Evolutionary conservation across 768 basidiomycete genomes (phyloP), one percentile per base, ranked within the genome.

Genomic region (Naganishia onofrii): DNA sequence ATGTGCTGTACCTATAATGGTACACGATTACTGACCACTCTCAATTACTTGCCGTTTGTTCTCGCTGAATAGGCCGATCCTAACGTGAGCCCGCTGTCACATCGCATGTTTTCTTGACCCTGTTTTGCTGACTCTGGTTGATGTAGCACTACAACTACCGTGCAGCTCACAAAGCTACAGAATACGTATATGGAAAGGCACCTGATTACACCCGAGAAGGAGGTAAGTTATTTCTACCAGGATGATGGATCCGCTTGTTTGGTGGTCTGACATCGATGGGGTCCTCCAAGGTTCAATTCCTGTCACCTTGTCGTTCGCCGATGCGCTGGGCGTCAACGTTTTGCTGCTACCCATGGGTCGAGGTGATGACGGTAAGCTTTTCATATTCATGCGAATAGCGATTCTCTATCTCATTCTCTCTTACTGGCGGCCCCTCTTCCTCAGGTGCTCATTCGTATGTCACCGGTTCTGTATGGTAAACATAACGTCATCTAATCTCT

Each of bases 251-350:
- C n/a, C 28, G 17, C 28, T 23, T 60, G 38, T 54, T 29, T 36
- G 15, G n/a, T 10, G 21, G 3, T 8, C 44, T 44, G 13, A 53
- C 34, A 58, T 38, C 28, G n/a, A 12, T 48, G 42, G 2, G 42
- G 7, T 7, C 32, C 28, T 67, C 38, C 19, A 2, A 77, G 94
- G 94, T 5, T 92, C 91, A 7, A 94, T 94, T 72, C 93, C 93
- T 0, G 91, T 95, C 34, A 94, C 93, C 4, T 84, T 97, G 69
- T 94, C 92, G 1, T 95, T 98, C 79, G 92, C 93, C 12, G 92
- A 96, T 77, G 87, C 87, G 53, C 83, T 96, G 55, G 87, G 87
- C 36, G 89, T 93, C 67, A 96, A 93, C 76, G 91, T 96, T 10
- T 80, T 94, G 68, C 83, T 97, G 23, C 84, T 97, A 32, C 95